phyloP scores from a whole-genome alignment of 1,139 yeast genomes.

The Zygotorulaspora mrakii region DNA sequence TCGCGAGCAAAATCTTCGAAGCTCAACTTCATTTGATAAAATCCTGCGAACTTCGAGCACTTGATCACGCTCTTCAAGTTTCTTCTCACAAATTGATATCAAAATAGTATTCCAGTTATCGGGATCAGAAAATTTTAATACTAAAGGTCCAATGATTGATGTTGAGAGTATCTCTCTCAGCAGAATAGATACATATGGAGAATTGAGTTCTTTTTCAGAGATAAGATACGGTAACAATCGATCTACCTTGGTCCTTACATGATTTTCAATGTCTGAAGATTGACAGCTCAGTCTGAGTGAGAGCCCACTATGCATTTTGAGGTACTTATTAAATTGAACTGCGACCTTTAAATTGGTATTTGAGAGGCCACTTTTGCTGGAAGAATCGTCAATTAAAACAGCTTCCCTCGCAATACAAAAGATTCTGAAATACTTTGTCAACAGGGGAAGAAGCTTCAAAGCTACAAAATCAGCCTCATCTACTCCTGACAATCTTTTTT shows the following conservation, averaged over 20 bases:
- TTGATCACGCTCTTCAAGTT: slow-evolving; percentile 69
- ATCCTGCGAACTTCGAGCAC: slow-evolving; percentile 71
- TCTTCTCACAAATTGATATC: slow-evolving; percentile 57
- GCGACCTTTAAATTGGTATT: slow-evolving; percentile 57
- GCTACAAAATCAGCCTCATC: slow-evolving; percentile 61
- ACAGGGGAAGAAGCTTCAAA: slow-evolving; percentile 55
- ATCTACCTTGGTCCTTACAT: slow-evolving; percentile 46
- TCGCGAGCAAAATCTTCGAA: slow-evolving; percentile 29
- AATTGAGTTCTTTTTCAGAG: slow-evolving; percentile 47
- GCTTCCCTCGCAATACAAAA: slow-evolving; percentile 54
- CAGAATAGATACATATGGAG: slow-evolving; percentile 49
- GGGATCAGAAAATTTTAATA: slow-evolving; percentile 61
- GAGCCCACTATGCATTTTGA: slow-evolving; percentile 61
- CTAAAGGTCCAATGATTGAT: slow-evolving; percentile 51
- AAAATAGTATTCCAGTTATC: slow-evolving; percentile 72
- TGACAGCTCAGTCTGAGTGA: slow-evolving; percentile 38
- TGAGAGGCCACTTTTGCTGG: slow-evolving; percentile 38
- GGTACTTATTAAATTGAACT: slow-evolving; percentile 49
- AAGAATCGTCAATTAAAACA: slow-evolving; percentile 32
- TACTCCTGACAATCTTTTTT: slow-evolving; percentile 41
- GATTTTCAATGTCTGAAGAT: slow-evolving; percentile 49
- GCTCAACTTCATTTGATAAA: slow-evolving; percentile 38
- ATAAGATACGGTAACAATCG: slow-evolving; percentile 51
- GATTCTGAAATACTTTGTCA: slow-evolving; percentile 60
- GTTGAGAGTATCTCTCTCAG: slow-evolving; percentile 63